Conservation (phyloP, 495 filamentous ascomycete species). For the Ascodesmis nigricans region DNA sequence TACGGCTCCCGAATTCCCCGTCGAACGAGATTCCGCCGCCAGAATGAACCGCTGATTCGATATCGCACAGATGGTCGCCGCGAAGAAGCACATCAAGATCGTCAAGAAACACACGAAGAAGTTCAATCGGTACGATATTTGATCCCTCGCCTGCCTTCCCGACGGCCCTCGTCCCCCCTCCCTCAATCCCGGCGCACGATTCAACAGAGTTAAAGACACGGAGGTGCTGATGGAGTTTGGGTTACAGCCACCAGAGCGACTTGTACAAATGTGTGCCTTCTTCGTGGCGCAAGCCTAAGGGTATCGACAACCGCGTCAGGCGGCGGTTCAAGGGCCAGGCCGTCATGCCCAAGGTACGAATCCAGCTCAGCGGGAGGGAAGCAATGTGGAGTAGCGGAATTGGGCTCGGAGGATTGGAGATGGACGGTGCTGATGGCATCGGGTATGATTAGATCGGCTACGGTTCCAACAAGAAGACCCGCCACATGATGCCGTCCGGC, state of each 20-base stretch:
- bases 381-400: not conserved
- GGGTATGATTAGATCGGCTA: slow-evolving; percentile 58
- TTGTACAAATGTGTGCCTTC: slow-evolving; percentile 71
- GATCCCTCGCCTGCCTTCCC: not conserved
- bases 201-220: slow-evolving; percentile 11
- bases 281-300: slow-evolving; percentile 97
- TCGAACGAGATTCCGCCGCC: too few relatives aligned
- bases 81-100: slow-evolving; percentile 93
- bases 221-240: slow-evolving; percentile 22
- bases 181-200: slow-evolving; percentile 2
- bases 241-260: slow-evolving; percentile 78
- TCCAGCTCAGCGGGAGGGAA: not conserved
- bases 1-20: too few relatives aligned
- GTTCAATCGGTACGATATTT: slow-evolving; percentile 18
- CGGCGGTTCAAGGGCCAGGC: slow-evolving; percentile 84
- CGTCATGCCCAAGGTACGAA: slow-evolving; percentile 92
- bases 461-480: slow-evolving; percentile 95
- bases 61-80: slow-evolving; percentile 99
- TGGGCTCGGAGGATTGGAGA: slow-evolving; percentile 1
- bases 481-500: slow-evolving; percentile 94
- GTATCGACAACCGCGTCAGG: slow-evolving; percentile 63
- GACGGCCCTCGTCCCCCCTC: not conserved
- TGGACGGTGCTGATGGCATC: slow-evolving; percentile 4
- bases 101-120: slow-evolving; percentile 62
- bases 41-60: slow-evolving; percentile 5